A percentile compares a stretch with the other conserved stretches of the same genome.
These are phyloP conservation scores for Acer yangbiense DNA, from an alignment of 345 rosid species.

Conservation along the genomic window DNA sequence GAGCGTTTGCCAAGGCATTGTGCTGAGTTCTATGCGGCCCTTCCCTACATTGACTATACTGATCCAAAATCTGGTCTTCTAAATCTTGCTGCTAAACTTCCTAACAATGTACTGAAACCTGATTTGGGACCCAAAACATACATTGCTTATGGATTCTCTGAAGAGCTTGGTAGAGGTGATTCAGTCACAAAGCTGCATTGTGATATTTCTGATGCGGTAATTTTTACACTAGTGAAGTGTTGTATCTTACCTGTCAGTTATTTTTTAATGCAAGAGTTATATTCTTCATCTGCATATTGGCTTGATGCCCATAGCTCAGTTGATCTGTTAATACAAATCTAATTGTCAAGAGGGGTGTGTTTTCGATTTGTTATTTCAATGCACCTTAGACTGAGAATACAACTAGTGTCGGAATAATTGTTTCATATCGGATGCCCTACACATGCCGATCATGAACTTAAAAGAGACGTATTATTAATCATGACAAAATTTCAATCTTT, in stretches of 20 bases:
- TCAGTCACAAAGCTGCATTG: constrained; percentile 78
- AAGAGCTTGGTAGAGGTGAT: constrained; percentile 67
- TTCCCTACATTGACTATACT: constrained; percentile 59
- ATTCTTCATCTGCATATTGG: neutral
- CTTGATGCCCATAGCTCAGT: neutral
- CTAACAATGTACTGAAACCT: constrained; percentile 39
- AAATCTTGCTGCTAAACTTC: constrained; percentile 48
- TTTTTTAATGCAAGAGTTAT: neutral
- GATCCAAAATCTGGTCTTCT: constrained; percentile 42
- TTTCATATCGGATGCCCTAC: neutral
- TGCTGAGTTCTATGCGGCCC: constrained; percentile 39
- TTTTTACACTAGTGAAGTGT: neutral
- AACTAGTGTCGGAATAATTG: neutral
- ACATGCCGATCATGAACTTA: neutral
- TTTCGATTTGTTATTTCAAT: neutral
- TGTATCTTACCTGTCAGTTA: neutral
- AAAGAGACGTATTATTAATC: neutral
- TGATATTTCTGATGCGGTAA: constrained; percentile 71
- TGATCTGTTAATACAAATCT: neutral
- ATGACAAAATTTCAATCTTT: neutral
- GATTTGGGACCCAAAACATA: constrained; percentile 64
- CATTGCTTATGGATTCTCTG: constrained; percentile 55
- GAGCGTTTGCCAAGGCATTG: constrained; percentile 53
- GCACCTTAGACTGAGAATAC: neutral
- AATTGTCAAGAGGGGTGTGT: neutral